Evolutionary conservation across 345 rosid species (phyloP).

Genomic region (Murraya koenigii): DNA sequence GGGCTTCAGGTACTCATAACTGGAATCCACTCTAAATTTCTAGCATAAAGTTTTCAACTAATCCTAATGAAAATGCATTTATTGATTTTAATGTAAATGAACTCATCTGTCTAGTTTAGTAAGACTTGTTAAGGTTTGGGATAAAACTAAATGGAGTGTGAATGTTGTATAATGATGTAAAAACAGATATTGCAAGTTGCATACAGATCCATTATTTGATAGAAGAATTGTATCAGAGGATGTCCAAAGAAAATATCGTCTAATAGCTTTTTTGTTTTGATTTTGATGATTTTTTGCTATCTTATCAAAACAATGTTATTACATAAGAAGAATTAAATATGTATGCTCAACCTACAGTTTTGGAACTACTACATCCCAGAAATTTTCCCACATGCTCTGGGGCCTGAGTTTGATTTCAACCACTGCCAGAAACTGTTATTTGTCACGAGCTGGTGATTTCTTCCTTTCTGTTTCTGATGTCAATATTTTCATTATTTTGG

Average conservation of each 20-base stretch:
- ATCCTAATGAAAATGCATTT: neutral
- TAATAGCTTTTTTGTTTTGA: neutral
- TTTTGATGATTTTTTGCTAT: neutral
- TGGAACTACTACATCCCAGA: neutral
- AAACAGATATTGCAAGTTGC: neutral
- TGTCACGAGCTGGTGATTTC: neutral
- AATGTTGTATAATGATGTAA: neutral
- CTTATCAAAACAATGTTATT: neutral
- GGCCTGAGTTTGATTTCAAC: neutral
- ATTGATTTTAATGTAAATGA: neutral
- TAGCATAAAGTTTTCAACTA: neutral
- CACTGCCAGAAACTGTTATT: neutral
- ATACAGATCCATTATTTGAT: neutral
- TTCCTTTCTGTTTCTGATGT: neutral
- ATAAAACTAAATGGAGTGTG: neutral
- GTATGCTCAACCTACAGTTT: neutral
- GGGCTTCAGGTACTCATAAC: neutral
- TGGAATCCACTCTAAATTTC: neutral
- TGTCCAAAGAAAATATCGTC: neutral
- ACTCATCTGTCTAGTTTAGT: neutral
- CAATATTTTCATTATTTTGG: neutral
- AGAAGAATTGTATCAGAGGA: neutral
- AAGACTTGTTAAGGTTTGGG: neutral
- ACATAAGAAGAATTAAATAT: neutral
- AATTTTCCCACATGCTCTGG: neutral